These are phyloP conservation scores for Lentinus brumalis DNA, from an alignment of 768 basidiomycete species.

Conservation along the genomic window DNA sequence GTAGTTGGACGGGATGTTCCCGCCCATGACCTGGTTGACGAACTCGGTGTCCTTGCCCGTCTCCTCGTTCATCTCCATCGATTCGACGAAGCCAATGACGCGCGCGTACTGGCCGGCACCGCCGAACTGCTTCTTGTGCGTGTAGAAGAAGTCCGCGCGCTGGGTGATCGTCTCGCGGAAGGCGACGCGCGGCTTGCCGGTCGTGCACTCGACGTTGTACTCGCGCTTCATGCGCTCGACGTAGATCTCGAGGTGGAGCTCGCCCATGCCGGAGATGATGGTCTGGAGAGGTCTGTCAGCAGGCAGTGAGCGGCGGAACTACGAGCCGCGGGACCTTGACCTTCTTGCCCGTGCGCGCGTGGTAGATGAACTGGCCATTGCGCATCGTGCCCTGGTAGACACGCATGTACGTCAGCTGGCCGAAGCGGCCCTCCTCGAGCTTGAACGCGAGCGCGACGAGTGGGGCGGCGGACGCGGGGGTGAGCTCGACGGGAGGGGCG, in stretches of 20 bases:
- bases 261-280: conserved; percentile 99
- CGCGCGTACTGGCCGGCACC: conserved; percentile 97
- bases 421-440: conserved; percentile 95
- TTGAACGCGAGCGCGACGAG: conserved; percentile 97
- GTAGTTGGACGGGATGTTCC: conserved; percentile 86
- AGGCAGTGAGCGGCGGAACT: not conserved
- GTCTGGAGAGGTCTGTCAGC: conserved; percentile 53
- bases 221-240: conserved; percentile 99
- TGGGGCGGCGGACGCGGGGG: conserved; percentile 83
- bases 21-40: conserved; percentile 87
- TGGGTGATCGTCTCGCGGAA: conserved; percentile 94
- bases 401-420: conserved; percentile 97
- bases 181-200: conserved; percentile 95
- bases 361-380: conserved; percentile 83
- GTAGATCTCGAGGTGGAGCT: conserved; percentile 98
- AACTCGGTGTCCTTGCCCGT: conserved; percentile 85
- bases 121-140: conserved; percentile 98
- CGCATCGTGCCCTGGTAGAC: conserved; percentile 95
- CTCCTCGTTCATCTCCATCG: conserved; percentile 73
- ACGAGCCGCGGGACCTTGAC: conserved; percentile 96
- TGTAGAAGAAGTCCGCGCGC: conserved; percentile 81
- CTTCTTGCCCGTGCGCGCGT: conserved; percentile 93
- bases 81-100: conserved; percentile 88
- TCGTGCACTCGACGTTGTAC: conserved; percentile 90
- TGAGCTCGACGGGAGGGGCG: conserved; percentile 72